Base-by-base conservation (phyloP, 2,329 filamentous ascomycete genomes). In the Aspergillus costaricaensis region DNA sequence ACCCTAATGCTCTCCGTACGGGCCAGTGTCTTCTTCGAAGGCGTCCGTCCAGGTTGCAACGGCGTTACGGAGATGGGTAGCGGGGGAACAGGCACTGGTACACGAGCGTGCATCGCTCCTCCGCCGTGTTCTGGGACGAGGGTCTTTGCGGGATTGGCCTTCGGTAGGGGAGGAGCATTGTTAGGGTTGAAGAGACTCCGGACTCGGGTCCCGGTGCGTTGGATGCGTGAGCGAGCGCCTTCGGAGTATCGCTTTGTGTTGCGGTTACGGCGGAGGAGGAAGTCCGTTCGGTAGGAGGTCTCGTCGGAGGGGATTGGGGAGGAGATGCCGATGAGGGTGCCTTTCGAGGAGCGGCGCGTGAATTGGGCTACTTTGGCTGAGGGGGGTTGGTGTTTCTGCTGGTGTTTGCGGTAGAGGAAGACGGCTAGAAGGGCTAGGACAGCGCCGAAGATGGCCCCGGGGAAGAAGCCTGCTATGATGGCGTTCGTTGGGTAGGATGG, bases 391-490 rank as follows among this genome's bases (percentile, higher is more conserved):
- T 68, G 67, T 5, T 61, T 62, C 39, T 67, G 62, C 54, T 65
- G 60, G 21, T 66, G 62, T 41, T 72, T 71, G 52, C 77, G 71
- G 56, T 78, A 65, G 64, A 73, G 78, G 57, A 74, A 71, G 39
- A 74, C 67, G 58, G 87, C 71, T 74, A 81, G 65, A 82, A 86
- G 38, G 84, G 84, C 69, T 77, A 81, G 38, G 79, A 88, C 50
- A 75, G 75, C 73, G 6, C 80, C 80, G 27, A 76, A 70, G n/a
- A 80, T 55, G 15, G 78, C 67, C 5, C 80, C 80, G 3, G 80
- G 77, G 65, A 81, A 80, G 68, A 82, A 80, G 17, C 80, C 80
- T 8, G 76, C 79, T 32, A 76, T 59, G 27, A 82, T 67, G 27
- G 79, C 80, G 39, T 68, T 71, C 21, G 66, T 72, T 17, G 80